phyloP scores from a whole-genome alignment of 2,329 filamentous ascomycete species.

The Pyricularia grisea region DNA sequence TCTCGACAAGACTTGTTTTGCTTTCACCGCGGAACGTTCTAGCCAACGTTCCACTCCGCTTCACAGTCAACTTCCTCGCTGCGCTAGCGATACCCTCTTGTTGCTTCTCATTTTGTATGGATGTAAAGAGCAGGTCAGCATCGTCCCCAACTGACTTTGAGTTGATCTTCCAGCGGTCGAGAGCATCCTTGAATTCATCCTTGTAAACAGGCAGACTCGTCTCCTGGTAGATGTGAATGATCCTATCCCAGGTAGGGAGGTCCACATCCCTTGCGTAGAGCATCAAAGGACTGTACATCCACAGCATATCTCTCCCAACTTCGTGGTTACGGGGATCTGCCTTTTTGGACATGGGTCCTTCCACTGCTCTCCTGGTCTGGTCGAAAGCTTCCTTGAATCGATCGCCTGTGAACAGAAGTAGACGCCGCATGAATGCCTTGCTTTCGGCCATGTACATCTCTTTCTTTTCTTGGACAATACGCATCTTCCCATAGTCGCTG shows the following conservation, averaged over 20 bases:
- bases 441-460: slow-evolving; percentile 77
- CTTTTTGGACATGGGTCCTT: slow-evolving; percentile 52
- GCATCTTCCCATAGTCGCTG: slow-evolving; percentile 79
- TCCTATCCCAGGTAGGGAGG: slow-evolving; percentile 66
- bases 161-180: slow-evolving; percentile 70
- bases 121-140: slow-evolving; percentile 77
- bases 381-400: slow-evolving; percentile 70
- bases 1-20: slow-evolving; percentile 39
- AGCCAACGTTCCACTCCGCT: slow-evolving; percentile 81
- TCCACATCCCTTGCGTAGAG: slow-evolving; percentile 85
- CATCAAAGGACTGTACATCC: slow-evolving; percentile 81
- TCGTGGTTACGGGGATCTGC: slow-evolving; percentile 65
- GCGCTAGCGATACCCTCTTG: slow-evolving; percentile 63
- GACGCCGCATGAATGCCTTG: slow-evolving; percentile 63
- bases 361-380: slow-evolving; percentile 56
- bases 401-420: slow-evolving; percentile 72
- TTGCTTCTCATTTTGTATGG: slow-evolving; percentile 69
- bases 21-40: slow-evolving; percentile 46
- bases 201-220: slow-evolving; percentile 70
- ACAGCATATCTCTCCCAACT: slow-evolving; percentile 62
- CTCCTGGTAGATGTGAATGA: slow-evolving; percentile 73
- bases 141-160: slow-evolving; percentile 72
- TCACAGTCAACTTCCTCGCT: slow-evolving; percentile 85
- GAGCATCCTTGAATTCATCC: slow-evolving; percentile 70
- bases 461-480: slow-evolving; percentile 88